phyloP scores from a whole-genome alignment of 352 stramenopile species.

The Phytophthora fragariae region DNA sequence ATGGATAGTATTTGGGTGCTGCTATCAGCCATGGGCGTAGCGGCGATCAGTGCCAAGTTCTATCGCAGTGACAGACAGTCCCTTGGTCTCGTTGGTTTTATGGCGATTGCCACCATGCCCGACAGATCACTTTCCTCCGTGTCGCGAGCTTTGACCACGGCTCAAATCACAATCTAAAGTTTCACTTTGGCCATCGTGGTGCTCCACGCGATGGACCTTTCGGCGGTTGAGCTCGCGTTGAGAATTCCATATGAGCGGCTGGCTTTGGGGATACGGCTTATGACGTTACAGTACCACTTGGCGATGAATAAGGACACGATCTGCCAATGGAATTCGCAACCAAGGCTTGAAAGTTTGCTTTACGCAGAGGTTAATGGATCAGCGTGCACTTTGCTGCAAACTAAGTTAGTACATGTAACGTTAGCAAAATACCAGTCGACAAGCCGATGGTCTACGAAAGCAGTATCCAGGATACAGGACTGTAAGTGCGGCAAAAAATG shows the following conservation, averaged over 20 bases:
- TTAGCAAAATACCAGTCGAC: no score
- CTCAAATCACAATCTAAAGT: not conserved
- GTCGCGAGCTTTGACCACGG: conserved; percentile 1
- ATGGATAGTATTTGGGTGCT: not conserved
- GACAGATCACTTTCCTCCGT: conserved; percentile 24
- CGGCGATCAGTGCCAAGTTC: not conserved
- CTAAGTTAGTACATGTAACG: no score
- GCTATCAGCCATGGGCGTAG: not conserved
- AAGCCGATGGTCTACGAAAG: no score
- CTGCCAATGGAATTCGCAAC: not conserved
- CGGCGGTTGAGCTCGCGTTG: not conserved
- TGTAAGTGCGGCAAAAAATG: no score
- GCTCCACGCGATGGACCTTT: not conserved
- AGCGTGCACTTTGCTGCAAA: no score
- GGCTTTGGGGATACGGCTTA: not conserved
- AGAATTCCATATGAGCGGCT: not conserved
- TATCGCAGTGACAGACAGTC: conserved; percentile 14
- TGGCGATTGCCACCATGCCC: conserved; percentile 17
- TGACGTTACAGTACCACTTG: not conserved
- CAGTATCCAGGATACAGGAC: no score
- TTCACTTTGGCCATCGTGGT: not conserved
- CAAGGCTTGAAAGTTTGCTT: no score
- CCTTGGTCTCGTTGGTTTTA: conserved; percentile 19
- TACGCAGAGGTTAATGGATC: not conserved
- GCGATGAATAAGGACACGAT: not conserved